Evolutionary conservation across 2,329 filamentous ascomycete species (phyloP).

Genomic region (Fonsecaea nubica): DNA sequence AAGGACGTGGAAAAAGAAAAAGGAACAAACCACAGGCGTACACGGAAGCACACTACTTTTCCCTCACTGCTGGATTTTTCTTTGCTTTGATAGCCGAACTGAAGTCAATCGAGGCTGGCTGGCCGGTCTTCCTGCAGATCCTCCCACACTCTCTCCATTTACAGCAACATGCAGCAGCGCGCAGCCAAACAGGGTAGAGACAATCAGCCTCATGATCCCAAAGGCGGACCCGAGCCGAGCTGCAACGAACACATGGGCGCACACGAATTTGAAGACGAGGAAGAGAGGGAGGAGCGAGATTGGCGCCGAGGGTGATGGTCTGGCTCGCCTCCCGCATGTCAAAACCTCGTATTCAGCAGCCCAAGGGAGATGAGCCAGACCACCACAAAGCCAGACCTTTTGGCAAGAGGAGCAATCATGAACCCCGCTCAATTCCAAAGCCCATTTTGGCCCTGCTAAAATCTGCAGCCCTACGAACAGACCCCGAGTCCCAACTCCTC

Average conservation of each 20-base stretch:
- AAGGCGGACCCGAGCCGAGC: conserved; percentile 8
- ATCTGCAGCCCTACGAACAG: conserved; percentile 16
- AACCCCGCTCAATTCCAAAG: conserved; percentile 13
- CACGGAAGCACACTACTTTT: background rate
- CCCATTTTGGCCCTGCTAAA: background rate
- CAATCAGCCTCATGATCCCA: conserved; percentile 1
- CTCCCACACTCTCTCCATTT: background rate
- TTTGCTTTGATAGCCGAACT: conserved; percentile 16
- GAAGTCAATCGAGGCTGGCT: conserved; percentile 20
- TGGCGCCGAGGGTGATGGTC: background rate
- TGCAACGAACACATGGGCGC: background rate
- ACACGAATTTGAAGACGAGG: background rate
- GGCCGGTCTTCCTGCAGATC: conserved; percentile 17
- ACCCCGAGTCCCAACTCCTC: conserved; percentile 2
- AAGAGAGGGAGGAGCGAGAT: background rate
- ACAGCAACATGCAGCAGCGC: conserved; percentile 4
- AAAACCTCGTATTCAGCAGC: conserved; percentile 3
- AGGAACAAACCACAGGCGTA: conserved; percentile 4
- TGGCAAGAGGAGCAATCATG: background rate
- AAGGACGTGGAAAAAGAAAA: background rate
- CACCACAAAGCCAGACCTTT: background rate
- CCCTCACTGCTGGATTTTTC: background rate
- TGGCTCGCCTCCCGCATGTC: background rate
- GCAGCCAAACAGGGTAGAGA: conserved; percentile 13
- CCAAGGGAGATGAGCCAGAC: background rate